Percentiles rank a stretch among this genome's conserved stretches.
These are phyloP conservation scores for Teratosphaeria nubilosa DNA, from an alignment of 2,329 filamentous ascomycete species.

Conservation along the genomic window DNA sequence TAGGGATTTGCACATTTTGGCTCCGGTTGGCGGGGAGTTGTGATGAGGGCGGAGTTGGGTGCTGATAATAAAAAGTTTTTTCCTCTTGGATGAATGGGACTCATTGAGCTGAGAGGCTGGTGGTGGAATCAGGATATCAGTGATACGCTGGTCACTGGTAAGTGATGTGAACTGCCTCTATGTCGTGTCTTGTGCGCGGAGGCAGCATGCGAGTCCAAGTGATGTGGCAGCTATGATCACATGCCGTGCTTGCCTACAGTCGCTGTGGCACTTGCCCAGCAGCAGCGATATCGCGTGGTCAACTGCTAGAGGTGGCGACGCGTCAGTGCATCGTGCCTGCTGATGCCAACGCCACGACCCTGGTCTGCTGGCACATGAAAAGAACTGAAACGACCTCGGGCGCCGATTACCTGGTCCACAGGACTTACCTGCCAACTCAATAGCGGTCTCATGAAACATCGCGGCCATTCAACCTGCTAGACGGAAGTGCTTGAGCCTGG, in stretches of 20 bases:
- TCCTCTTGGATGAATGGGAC: conserved; percentile 1
- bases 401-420: too few relatives aligned
- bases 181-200: not conserved
- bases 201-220: conserved; percentile 1
- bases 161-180: not conserved
- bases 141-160: conserved; percentile 2
- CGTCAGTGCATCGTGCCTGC: not conserved
- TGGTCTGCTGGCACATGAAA: too few relatives aligned
- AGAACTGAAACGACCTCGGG: too few relatives aligned
- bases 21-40: not conserved
- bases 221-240: not conserved
- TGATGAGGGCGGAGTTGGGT: not conserved
- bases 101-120: conserved; percentile 4
- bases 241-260: not conserved
- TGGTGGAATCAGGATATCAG: not conserved
- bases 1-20: conserved; percentile 29
- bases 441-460: too few relatives aligned
- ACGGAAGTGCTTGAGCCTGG: too few relatives aligned
- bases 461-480: too few relatives aligned
- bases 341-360: too few relatives aligned
- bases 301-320: not conserved
- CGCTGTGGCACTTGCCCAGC: not conserved
- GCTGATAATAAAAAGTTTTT: not conserved
- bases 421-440: too few relatives aligned
- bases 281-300: not conserved